Evolutionary conservation across 1,284 basidiomycete genomes (phyloP), one percentile per base, ranked within the genome.

Genomic region (Cryptococcus sp.): DNA sequence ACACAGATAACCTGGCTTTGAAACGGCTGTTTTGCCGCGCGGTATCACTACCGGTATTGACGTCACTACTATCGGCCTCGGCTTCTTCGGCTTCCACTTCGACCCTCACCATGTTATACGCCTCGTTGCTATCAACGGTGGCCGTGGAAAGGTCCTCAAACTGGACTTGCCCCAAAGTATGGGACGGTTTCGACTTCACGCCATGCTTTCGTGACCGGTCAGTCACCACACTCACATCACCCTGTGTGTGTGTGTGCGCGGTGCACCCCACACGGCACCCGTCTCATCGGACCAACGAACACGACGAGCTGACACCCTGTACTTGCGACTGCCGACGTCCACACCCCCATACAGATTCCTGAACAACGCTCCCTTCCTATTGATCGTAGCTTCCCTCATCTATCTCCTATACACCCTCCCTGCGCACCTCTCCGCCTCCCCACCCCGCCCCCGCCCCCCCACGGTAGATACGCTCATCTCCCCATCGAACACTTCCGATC

Each of bases 101-200:
- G 28, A n/a, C 28, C 9, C 28, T 33, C 28, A 9, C 28, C 28
- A 33, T 33, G 28, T 33, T 9, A 4, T 33, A 33, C 28, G 28
- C 28, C 28, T 33, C 28, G 28, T 33, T 33, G 28, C 9, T 33
- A 33, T 33, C 28, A 33, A 33, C 28, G 28, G 9, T 33, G 28
- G 28, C 28, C 9, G 28, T 33, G 9, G 28, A 33, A 33, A 9
- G 5, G 4, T 33, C 50, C 7, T 47, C 23, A 11, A 44, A 51
- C 46, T 48, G 46, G 47, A 50, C 51, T 12, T 69, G 67, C 49
- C 42, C 63, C 7, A 39, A 33, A 11, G 42, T 76, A 2, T 80
- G 78, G 78, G 71, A 79, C 56, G 78, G 78, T n/a, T 55, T 69
- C 5, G 78, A 79, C 61, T 79, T 79, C 53, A 71, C 70, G 1